phyloP scores from a whole-genome alignment of 2,329 filamentous ascomycete genomes.

The Alternaria gansuensis region DNA sequence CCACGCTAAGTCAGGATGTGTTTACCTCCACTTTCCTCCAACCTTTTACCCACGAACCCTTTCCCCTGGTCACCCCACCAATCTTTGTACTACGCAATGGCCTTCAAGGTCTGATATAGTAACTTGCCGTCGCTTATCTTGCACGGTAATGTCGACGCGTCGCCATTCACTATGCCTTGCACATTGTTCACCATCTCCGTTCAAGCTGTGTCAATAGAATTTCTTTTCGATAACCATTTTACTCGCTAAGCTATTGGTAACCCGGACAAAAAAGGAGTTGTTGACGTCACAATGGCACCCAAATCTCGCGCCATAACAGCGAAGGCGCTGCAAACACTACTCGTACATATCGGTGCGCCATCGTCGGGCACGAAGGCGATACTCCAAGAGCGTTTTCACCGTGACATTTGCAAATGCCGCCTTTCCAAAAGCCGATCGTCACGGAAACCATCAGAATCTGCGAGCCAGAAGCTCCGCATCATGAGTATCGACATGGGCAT shows the following conservation, averaged over 20 bases:
- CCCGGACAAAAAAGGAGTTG: not conserved
- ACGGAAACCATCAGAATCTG: constrained; percentile 4
- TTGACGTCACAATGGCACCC: constrained; percentile 24
- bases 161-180: constrained; percentile 1
- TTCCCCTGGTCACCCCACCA: not conserved
- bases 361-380: constrained; percentile 67
- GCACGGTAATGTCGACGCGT: not conserved
- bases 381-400: constrained; percentile 62
- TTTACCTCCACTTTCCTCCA: not conserved
- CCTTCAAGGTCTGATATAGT: not conserved
- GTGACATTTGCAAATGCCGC: constrained; percentile 41
- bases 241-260: not conserved
- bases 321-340: constrained; percentile 66
- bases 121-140: not conserved
- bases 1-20: constrained; percentile 4
- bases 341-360: constrained; percentile 67
- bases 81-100: not conserved
- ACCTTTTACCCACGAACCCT: not conserved
- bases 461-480: constrained; percentile 55
- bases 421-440: constrained; percentile 11
- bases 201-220: not conserved
- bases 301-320: constrained; percentile 52
- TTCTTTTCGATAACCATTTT: not conserved
- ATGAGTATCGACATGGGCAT: constrained; percentile 88
- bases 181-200: not conserved